phyloP scores from a whole-genome alignment of 331 rosid genomes.

The Erythrophleum ivorense region DNA sequence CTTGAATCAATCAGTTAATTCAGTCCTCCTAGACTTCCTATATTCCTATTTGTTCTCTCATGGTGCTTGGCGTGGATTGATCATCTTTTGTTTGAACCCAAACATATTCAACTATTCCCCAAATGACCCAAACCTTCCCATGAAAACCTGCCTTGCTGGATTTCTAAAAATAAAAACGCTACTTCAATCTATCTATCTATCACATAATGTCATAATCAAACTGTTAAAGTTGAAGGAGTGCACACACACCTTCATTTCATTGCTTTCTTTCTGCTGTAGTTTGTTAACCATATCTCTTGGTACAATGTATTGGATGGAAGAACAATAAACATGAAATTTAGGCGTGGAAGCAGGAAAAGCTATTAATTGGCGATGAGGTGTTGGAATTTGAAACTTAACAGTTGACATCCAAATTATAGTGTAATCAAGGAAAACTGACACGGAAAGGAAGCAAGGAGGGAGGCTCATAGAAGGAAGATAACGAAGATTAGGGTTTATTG shows the following conservation, averaged over 20 bases:
- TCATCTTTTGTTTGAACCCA: slow-evolving; percentile 3
- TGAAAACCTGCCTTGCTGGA: not conserved
- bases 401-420: slow-evolving; percentile 16
- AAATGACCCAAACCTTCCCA: not conserved
- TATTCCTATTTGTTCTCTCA: slow-evolving; percentile 21
- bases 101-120: slow-evolving; percentile 1
- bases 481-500: slow-evolving; percentile 39
- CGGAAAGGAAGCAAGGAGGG: not conserved
- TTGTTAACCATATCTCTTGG: not conserved
- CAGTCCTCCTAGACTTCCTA: slow-evolving; percentile 7
- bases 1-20: not conserved
- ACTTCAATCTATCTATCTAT: not conserved
- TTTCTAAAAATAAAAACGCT: not conserved
- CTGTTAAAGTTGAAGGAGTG: slow-evolving; percentile 2
- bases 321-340: not conserved
- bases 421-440: slow-evolving; percentile 3
- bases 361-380: slow-evolving; percentile 15
- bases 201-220: not conserved
- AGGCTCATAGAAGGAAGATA: not conserved
- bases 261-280: not conserved
- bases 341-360: not conserved
- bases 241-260: slow-evolving; percentile 31
- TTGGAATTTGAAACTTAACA: slow-evolving; percentile 19
- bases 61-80: not conserved
- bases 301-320: not conserved